Evolutionary conservation across 2,329 filamentous ascomycete genomes (phyloP).

Genomic region (Xylariaceae sp.): DNA sequence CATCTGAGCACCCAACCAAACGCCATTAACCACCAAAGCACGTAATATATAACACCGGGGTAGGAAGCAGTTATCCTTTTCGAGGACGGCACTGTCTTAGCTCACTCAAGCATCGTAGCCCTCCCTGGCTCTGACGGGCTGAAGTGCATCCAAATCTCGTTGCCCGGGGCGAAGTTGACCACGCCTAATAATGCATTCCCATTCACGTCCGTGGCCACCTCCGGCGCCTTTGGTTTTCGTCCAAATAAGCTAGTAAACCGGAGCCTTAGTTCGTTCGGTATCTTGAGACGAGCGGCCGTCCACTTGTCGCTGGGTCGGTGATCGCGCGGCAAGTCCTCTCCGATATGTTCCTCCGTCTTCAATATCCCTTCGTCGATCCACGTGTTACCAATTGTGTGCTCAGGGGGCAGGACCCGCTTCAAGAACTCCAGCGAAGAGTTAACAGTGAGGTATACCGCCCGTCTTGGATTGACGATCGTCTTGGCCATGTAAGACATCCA

Average conservation of each 20-base stretch:
- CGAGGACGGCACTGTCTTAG: slow-evolving; percentile 5
- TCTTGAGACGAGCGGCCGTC: slow-evolving; percentile 59
- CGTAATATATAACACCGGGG: not conserved
- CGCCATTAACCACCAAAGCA: slow-evolving; percentile 6
- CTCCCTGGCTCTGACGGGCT: slow-evolving; percentile 43
- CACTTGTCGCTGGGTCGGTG: slow-evolving; percentile 61
- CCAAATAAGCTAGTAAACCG: slow-evolving; percentile 50
- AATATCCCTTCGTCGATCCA: slow-evolving; percentile 59
- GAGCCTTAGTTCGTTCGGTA: slow-evolving; percentile 59
- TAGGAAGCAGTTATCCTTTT: not conserved
- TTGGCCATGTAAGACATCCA: slow-evolving; percentile 63
- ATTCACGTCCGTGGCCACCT: slow-evolving; percentile 41
- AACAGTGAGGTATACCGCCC: slow-evolving; percentile 66
- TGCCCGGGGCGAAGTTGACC: slow-evolving; percentile 33
- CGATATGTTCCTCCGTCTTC: slow-evolving; percentile 42
- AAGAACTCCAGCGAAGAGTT: slow-evolving; percentile 66
- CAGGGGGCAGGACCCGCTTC: slow-evolving; percentile 51
- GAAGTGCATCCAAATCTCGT: slow-evolving; percentile 59
- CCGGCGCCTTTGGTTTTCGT: slow-evolving; percentile 40
- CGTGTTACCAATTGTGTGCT: slow-evolving; percentile 51
- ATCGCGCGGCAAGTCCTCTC: slow-evolving; percentile 50
- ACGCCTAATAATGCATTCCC: slow-evolving; percentile 42
- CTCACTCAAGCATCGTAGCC: slow-evolving; percentile 29
- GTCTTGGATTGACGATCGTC: slow-evolving; percentile 62
- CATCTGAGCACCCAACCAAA: not conserved